Evolutionary conservation across 257 asterid genomes (phyloP).

Genomic region (Solanum dulcamara): DNA sequence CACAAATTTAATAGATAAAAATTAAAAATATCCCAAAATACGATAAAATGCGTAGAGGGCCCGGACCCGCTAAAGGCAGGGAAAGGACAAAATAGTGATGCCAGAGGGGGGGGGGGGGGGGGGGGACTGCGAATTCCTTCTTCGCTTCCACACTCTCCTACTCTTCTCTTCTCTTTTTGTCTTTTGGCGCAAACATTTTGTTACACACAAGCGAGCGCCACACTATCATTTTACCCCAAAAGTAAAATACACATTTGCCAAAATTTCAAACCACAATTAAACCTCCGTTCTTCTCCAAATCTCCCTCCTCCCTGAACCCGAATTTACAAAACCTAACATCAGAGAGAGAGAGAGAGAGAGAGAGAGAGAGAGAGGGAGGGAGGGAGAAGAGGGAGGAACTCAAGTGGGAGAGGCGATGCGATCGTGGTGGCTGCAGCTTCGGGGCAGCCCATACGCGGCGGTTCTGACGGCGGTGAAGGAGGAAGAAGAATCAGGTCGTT

Average conservation of each 20-base stretch:
- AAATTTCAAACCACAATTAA: conserved; percentile 3
- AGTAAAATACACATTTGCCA: background rate
- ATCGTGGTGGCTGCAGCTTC: conserved; percentile 10
- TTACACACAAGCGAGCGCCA: background rate
- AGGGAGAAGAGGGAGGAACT: background rate
- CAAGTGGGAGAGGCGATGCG: conserved; percentile 13
- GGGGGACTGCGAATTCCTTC: background rate
- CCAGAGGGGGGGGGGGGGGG: background rate
- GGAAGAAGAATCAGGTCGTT: conserved; percentile 42
- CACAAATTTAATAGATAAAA: too few species aligned
- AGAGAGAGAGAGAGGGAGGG: background rate
- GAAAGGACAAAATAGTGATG: background rate
- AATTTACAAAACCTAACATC: background rate
- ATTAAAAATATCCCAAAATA: background rate
- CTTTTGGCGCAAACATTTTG: background rate
- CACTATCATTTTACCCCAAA: background rate
- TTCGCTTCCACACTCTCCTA: background rate
- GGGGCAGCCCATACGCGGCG: conserved; percentile 5
- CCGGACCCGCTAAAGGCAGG: too few species aligned
- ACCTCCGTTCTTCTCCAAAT: background rate
- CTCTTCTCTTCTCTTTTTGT: background rate
- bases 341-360: background rate
- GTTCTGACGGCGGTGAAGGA: conserved; percentile 23
- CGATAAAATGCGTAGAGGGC: too few species aligned
- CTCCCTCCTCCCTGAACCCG: background rate